These are phyloP conservation scores for Neurospora crassa DNA, from an alignment of 2,329 filamentous ascomycete species.

Conservation along the genomic window DNA sequence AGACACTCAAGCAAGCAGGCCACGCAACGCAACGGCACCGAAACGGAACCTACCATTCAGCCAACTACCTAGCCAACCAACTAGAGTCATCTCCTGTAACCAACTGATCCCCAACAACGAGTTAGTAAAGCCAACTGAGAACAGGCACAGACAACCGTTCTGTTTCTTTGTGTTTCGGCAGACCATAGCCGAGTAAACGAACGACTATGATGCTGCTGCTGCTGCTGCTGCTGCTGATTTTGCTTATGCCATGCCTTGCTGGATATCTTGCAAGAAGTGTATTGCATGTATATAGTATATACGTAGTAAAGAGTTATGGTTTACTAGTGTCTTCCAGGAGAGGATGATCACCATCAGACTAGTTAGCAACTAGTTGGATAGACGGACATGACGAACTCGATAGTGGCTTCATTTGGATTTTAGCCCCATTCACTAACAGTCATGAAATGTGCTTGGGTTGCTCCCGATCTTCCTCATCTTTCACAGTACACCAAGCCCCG, in stretches of 20 bases:
- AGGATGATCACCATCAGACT: not conserved
- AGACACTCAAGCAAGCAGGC: not conserved
- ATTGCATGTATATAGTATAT: not conserved
- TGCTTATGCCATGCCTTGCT: not conserved
- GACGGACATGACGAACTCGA: not conserved
- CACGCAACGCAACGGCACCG: not conserved
- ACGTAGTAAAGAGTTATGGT: not conserved
- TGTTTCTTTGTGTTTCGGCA: not conserved
- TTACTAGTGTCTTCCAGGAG: not conserved
- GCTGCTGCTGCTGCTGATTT: not conserved
- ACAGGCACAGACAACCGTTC: not conserved
- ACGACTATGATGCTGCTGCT: not conserved
- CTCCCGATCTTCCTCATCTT: not conserved
- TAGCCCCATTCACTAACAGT: not conserved
- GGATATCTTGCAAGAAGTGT: not conserved
- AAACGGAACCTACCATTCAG: not conserved
- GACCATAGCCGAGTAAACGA: not conserved
- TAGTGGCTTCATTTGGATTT: not conserved
- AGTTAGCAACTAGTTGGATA: not conserved
- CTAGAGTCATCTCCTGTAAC: not conserved
- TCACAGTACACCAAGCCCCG: not conserved
- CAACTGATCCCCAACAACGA: not conserved
- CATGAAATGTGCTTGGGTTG: not conserved
- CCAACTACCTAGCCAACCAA: not conserved
- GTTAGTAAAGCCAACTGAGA: not conserved